phyloP scores from a whole-genome alignment of 2,329 filamentous ascomycete species.

The Pseudocercospora fijiensis region DNA sequence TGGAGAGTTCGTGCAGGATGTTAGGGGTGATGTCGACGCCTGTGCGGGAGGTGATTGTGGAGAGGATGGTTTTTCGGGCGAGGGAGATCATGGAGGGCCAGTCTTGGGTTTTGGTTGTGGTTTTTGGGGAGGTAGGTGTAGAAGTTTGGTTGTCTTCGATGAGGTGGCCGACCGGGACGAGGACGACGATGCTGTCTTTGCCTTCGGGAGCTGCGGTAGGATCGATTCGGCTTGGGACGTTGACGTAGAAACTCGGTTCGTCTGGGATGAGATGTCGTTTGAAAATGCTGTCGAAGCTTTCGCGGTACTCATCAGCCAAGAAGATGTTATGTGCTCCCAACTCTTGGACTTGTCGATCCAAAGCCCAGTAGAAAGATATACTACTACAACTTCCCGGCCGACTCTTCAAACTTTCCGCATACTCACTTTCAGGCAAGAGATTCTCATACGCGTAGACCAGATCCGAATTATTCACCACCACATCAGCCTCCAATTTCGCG shows the following conservation, averaged over 20 bases:
- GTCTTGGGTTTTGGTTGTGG: constrained; percentile 51
- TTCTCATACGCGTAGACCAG: constrained; percentile 73
- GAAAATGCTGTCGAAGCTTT: constrained; percentile 76
- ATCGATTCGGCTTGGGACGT: constrained; percentile 70
- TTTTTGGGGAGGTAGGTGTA: constrained; percentile 38
- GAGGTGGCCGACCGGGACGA: constrained; percentile 71
- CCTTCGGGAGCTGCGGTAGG: constrained; percentile 64
- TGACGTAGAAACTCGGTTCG: constrained; percentile 74
- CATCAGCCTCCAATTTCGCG: constrained; percentile 60
- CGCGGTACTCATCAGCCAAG: constrained; percentile 68
- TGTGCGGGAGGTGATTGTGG: constrained; percentile 61
- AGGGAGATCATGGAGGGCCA: constrained; percentile 61
- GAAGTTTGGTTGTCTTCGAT: constrained; percentile 44
- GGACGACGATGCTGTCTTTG: constrained; percentile 65
- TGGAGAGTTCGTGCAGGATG: constrained; percentile 62
- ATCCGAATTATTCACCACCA: constrained; percentile 71
- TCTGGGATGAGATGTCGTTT: constrained; percentile 64
- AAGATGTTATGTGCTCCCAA: constrained; percentile 74
- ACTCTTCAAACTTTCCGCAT: constrained; percentile 47
- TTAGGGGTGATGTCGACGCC: constrained; percentile 53
- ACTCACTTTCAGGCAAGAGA: constrained; percentile 56
- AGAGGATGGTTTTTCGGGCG: constrained; percentile 61
- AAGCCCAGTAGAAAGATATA: constrained; percentile 75
- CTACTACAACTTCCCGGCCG: constrained; percentile 66
- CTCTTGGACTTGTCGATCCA: constrained; percentile 60